Percentiles rank a stretch among this genome's conserved stretches.
Conservation (phyloP, 139 green algal species). For the Asterochloris sp. region DNA sequence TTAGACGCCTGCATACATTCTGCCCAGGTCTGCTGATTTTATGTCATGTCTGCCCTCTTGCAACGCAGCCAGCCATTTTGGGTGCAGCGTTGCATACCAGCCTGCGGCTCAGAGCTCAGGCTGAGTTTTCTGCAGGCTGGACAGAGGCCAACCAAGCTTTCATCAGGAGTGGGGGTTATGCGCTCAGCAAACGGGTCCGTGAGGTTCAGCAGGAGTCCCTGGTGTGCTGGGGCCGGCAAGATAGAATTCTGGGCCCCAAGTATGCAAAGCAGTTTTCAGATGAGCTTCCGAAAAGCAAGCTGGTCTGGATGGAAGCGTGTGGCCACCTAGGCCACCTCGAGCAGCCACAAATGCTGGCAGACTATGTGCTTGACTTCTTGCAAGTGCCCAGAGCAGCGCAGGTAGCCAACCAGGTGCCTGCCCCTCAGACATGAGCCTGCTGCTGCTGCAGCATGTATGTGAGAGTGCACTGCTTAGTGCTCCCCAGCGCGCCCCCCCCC, state of each 20-base stretch:
- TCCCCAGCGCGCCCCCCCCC: too few relatives aligned
- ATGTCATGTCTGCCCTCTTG: not conserved
- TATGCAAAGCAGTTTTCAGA: constrained; percentile 54
- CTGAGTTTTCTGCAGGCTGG: constrained; percentile 56
- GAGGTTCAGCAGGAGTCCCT: constrained; percentile 60
- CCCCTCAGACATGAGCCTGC: not conserved
- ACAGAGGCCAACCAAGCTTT: constrained; percentile 84
- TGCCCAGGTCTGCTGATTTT: constrained; percentile 14
- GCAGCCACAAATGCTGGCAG: constrained; percentile 53
- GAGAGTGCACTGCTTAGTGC: too few relatives aligned
- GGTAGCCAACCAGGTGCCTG: not conserved
- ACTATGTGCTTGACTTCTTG: constrained; percentile 32
- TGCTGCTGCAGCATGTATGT: too few relatives aligned
- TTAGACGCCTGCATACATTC: constrained; percentile 79
- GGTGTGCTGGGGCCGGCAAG: constrained; percentile 90
- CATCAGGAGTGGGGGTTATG: constrained; percentile 88
- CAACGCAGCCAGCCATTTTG: not conserved
- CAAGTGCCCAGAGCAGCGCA: not conserved
- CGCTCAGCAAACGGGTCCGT: constrained; percentile 34
- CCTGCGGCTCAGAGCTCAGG: not conserved
- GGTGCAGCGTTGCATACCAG: not conserved
- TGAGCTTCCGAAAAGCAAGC: constrained; percentile 41
- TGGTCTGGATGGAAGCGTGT: constrained; percentile 74
- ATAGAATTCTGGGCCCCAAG: constrained; percentile 71
- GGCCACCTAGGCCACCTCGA: constrained; percentile 88